Percentiles rank a stretch among this genome's conserved stretches.
Evolutionary conservation across 495 filamentous ascomycete genomes (phyloP).

Genomic region (Articulospora tetracladia): DNA sequence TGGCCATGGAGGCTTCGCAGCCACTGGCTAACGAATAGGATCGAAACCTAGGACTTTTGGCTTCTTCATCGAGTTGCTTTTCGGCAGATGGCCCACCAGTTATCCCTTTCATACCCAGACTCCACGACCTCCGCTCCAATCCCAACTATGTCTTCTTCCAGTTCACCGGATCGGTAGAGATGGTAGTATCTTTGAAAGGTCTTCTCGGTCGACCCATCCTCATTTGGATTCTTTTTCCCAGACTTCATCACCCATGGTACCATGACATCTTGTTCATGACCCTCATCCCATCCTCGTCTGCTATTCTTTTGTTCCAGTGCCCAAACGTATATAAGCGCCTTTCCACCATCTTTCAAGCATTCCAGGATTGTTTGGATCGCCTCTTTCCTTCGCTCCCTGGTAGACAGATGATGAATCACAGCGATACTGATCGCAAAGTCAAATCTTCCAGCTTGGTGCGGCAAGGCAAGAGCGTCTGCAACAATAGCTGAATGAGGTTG

Average conservation of each 20-base stretch:
- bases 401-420: conserved; percentile 92
- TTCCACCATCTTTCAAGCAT: conserved; percentile 60
- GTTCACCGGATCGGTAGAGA: conserved; percentile 80
- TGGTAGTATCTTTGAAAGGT: conserved; percentile 90
- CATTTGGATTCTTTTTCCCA: conserved; percentile 31
- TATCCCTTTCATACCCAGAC: conserved; percentile 93
- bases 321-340: conserved; percentile 89
- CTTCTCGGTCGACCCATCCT: conserved; percentile 22
- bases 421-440: conserved; percentile 96
- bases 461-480: conserved; percentile 68
- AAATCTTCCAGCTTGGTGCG: conserved; percentile 62
- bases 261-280: conserved; percentile 85
- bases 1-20: no score
- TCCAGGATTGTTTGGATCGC: conserved; percentile 70
- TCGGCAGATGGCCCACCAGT: conserved; percentile 81
- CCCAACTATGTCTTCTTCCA: conserved; percentile 71
- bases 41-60: no score
- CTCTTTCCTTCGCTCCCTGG: conserved; percentile 66
- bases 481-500: conserved; percentile 55
- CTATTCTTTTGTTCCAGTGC: conserved; percentile 89
- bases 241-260: conserved; percentile 86
- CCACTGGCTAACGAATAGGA: no score
- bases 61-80: neutral
- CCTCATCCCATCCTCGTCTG: conserved; percentile 88
- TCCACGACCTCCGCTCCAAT: conserved; percentile 76